Conservation (phyloP, 805 yeast genomes). For the Candida ovalis region DNA sequence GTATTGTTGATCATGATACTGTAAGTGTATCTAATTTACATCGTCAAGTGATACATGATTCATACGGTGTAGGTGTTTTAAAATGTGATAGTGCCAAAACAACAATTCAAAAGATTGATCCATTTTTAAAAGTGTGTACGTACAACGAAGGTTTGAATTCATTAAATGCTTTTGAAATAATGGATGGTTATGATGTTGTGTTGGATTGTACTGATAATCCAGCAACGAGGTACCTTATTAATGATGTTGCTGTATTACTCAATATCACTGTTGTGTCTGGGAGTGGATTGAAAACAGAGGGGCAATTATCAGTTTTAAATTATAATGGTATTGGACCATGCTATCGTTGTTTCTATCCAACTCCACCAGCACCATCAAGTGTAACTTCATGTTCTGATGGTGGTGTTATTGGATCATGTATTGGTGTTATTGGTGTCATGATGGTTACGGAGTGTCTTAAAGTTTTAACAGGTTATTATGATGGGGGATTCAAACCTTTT, state of each 20-base stretch:
- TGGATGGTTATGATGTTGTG: constrained; percentile 66
- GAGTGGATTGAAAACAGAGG: constrained; percentile 87
- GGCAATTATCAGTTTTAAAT: constrained; percentile 79
- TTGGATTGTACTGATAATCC: constrained; percentile 97
- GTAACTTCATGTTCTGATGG: constrained; percentile 89
- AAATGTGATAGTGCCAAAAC: constrained; percentile 79
- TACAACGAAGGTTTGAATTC: constrained; percentile 49
- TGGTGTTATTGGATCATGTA: constrained; percentile 95
- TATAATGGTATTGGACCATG: constrained; percentile 75
- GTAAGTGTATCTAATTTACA: constrained; percentile 87
- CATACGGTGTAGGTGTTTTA: constrained; percentile 58
- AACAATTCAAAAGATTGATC: constrained; percentile 57
- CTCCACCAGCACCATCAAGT: constrained; percentile 80
- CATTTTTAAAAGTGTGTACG: constrained; percentile 53
- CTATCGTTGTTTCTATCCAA: constrained; percentile 89
- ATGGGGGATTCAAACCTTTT: constrained; percentile 60
- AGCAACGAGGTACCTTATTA: constrained; percentile 75
- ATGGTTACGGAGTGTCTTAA: constrained; percentile 89
- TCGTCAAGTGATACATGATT: constrained; percentile 79
- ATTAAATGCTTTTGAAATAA: constrained; percentile 58
- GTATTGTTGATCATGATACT: constrained; percentile 81
- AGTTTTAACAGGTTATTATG: constrained; percentile 56
- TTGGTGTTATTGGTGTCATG: constrained; percentile 82
- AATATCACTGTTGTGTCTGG: constrained; percentile 82
- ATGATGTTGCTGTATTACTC: constrained; percentile 72